A percentile compares a stretch with the other conserved stretches of the same genome.
These are phyloP conservation scores for Apiospora arundinis DNA, from an alignment of 2,329 filamentous ascomycete genomes.

Conservation along the genomic window DNA sequence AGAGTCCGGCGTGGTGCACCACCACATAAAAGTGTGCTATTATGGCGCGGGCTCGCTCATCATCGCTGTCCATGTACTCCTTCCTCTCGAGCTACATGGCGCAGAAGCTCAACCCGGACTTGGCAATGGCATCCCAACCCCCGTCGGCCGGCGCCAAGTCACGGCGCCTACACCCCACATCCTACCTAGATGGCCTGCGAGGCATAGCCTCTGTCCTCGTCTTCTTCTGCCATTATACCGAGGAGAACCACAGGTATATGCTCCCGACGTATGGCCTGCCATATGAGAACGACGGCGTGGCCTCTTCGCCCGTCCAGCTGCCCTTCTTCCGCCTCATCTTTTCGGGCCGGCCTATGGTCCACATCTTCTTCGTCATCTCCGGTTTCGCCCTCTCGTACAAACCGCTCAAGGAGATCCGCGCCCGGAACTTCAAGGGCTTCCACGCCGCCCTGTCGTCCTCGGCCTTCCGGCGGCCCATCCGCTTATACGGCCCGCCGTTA, in stretches of 20 bases:
- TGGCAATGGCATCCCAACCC: conserved; percentile 20
- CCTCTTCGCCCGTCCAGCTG: conserved; percentile 49
- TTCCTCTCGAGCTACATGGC: conserved; percentile 44
- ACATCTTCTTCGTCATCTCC: conserved; percentile 59
- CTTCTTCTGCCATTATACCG: conserved; percentile 54
- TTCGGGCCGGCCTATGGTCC: conserved; percentile 60
- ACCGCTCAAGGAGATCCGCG: conserved; percentile 49
- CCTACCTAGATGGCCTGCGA: conserved; percentile 57
- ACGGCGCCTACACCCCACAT: conserved; percentile 45
- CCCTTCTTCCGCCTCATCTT: conserved; percentile 62
- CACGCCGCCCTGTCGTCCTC: conserved; percentile 51
- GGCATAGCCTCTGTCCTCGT: conserved; percentile 56
- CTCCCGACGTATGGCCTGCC: conserved; percentile 44
- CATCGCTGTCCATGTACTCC: conserved; percentile 18
- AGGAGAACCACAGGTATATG: conserved; percentile 46
- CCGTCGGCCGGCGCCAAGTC: conserved; percentile 25
- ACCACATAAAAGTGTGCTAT: background rate
- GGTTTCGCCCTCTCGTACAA: conserved; percentile 55
- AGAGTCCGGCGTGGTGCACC: background rate
- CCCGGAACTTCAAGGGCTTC: conserved; percentile 44
- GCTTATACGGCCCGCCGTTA: conserved; percentile 53
- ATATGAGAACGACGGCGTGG: conserved; percentile 42
- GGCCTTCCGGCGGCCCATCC: conserved; percentile 52
- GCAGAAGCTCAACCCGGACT: conserved; percentile 40
- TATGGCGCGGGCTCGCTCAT: background rate